Evolutionary conservation across 192 early-diverging fungal species (phyloP), one percentile per base, ranked within the genome.

Genomic region (Coemansia sp.): DNA sequence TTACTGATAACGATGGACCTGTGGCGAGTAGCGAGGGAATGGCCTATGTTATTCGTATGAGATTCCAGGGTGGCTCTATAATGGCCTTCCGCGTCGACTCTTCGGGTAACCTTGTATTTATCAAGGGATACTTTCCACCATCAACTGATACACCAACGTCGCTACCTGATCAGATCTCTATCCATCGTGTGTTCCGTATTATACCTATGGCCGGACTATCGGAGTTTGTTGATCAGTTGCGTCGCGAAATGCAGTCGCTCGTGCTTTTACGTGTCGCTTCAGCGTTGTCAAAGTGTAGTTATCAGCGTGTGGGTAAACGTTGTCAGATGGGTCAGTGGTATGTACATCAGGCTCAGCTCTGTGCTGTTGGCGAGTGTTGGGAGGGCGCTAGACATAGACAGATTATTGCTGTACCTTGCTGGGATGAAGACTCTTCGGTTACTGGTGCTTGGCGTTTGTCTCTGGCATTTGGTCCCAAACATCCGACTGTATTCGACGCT

Each of bases 271-370:
- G 81, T 0, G 81, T 76, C 0, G 81, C 81, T 0, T 71, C 76
- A 5, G 81, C 81, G 1, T 39, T 84, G 36, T 73, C 81, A 0
- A 38, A 58, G 8, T 58, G 81, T 49, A 53, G 53, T 47, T 70
- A 71, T 31, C 68, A 57, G 46, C 62, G 65, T 0, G 18, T 13
- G 1, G 70, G 47, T 31, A 52, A 64, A 52, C 65, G 65, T 44
- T 78, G 75, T 24, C 75, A 78, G 66, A 78, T 78, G 72, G 81
- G 81, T 5, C 77, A 68, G 34, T 84, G 81, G 76, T 75, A 76
- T 33, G 81, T 84, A 31, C 81, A 84, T 44, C 81, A 84, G 81
- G 75, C 81, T 65, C 81, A 84, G 69, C 66, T 73, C 50, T 84
- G 81, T 24, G 81, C 79, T 7, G 74, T 84, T 0, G 81, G 81